Percentiles rank a stretch among this genome's conserved stretches.
phyloP scores from a whole-genome alignment of 345 rosid species.

The Eutrema japonicum region DNA sequence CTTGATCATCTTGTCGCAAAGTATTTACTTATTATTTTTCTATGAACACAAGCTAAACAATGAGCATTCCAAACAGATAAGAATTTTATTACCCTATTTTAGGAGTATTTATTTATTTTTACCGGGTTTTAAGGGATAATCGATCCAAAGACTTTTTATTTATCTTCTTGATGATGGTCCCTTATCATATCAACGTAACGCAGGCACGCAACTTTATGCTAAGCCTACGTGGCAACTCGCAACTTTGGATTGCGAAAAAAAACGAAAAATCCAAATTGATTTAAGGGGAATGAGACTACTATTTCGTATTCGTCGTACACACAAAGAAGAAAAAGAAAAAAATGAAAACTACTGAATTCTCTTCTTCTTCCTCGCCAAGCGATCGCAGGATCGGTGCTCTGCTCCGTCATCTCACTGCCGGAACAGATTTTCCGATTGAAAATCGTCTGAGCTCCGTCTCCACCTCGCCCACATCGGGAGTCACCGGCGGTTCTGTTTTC shows the following conservation, averaged over 20 bases:
- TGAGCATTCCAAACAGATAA: background rate
- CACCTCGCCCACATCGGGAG: constrained; percentile 52
- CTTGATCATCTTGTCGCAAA: background rate
- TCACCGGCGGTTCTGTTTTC: constrained; percentile 66
- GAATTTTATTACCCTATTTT: background rate
- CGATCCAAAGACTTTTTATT: background rate
- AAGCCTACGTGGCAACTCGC: constrained; percentile 38
- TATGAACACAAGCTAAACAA: background rate
- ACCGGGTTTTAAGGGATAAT: constrained; percentile 3
- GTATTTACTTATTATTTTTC: background rate
- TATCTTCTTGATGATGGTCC: background rate
- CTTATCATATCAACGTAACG: constrained; percentile 19
- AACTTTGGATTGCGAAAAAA: background rate
- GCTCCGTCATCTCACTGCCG: constrained; percentile 50
- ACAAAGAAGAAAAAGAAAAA: background rate
- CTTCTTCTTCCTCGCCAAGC: constrained; percentile 44
- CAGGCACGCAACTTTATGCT: constrained; percentile 45
- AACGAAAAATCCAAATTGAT: constrained; percentile 4
- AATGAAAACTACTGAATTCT: constrained; percentile 27
- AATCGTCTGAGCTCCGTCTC: constrained; percentile 38
- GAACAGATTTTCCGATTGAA: background rate
- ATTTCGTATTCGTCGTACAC: constrained; percentile 19
- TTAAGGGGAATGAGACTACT: background rate
- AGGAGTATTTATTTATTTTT: background rate
- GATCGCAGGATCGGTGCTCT: constrained; percentile 59